Conservation (phyloP, 371 early-diverging fungal species). For the Mortierella sp. region DNA sequence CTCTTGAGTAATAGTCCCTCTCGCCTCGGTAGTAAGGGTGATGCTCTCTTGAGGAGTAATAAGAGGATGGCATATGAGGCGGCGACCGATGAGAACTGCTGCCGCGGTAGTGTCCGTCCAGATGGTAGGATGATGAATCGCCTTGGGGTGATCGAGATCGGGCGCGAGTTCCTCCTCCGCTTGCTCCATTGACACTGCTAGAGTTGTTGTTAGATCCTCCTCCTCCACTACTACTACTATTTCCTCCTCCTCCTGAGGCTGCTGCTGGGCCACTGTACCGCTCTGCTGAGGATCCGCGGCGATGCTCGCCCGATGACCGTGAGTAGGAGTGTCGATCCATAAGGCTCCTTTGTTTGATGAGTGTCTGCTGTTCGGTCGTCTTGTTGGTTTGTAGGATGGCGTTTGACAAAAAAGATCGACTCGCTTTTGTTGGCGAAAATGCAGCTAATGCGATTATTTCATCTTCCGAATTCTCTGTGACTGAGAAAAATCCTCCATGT, state of each 20-base stretch:
- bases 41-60: constrained; percentile 49
- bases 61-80: constrained; percentile 41
- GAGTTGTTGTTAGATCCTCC: constrained; percentile 21
- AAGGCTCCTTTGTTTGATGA: not conserved
- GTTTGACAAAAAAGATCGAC: not conserved
- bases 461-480: not conserved
- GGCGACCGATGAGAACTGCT: constrained; percentile 49
- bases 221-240: not conserved
- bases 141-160: constrained; percentile 50
- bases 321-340: constrained; percentile 57
- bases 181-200: constrained; percentile 4
- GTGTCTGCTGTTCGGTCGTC: not conserved
- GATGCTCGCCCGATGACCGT: constrained; percentile 42
- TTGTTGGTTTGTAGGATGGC: not conserved
- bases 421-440: not conserved
- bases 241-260: not conserved
- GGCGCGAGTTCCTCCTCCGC: constrained; percentile 10
- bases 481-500: not conserved
- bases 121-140: constrained; percentile 46
- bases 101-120: constrained; percentile 46
- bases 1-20: constrained; percentile 48
- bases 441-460: not conserved
- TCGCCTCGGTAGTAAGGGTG: constrained; percentile 50
- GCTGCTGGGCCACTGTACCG: constrained; percentile 29
- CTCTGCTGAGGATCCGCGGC: constrained; percentile 50